Evolutionary conservation across 805 yeast genomes (phyloP).

Genomic region (Candida hungchunana): DNA sequence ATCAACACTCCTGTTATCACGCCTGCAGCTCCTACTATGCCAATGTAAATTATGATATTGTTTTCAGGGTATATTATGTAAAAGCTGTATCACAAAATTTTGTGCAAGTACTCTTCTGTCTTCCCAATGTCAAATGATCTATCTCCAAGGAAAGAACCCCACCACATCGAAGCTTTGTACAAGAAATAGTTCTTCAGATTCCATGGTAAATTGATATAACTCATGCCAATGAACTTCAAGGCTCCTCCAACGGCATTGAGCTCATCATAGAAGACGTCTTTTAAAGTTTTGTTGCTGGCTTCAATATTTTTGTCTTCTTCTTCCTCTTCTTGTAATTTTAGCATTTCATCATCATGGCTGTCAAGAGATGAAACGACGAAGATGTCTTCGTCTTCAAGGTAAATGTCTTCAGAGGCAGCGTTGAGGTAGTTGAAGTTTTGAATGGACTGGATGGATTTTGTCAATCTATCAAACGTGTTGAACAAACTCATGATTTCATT

Average conservation of each 20-base stretch:
- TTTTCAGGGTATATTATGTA: no score
- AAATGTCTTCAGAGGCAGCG: conserved; percentile 13
- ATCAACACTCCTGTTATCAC: conserved; percentile 10
- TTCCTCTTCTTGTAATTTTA: conserved; percentile 1
- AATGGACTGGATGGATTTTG: conserved; percentile 77
- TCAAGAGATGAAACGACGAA: conserved; percentile 9
- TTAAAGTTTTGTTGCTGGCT: conserved; percentile 12
- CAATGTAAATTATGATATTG: no score
- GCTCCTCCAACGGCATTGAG: conserved; percentile 53
- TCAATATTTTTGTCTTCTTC: conserved; percentile 2
- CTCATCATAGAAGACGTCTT: conserved; percentile 48
- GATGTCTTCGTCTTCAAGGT: conserved; percentile 1
- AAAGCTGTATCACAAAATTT: no score
- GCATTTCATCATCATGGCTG: conserved; percentile 7
- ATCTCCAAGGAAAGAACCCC: conserved; percentile 76
- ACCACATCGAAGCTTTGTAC: conserved; percentile 47
- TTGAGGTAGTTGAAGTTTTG: conserved; percentile 63
- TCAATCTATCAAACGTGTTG: conserved; percentile 88
- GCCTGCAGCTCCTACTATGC: conserved; percentile 14
- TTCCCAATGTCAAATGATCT: conserved; percentile 24
- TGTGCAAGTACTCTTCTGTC: conserved; percentile 20
- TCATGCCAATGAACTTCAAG: conserved; percentile 53
- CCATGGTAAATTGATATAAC: conserved; percentile 70
- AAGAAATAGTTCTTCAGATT: conserved; percentile 49
- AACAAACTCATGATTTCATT: conserved; percentile 86